Evolutionary conservation across 768 basidiomycete genomes (phyloP).

Genomic region (Russula compacta): DNA sequence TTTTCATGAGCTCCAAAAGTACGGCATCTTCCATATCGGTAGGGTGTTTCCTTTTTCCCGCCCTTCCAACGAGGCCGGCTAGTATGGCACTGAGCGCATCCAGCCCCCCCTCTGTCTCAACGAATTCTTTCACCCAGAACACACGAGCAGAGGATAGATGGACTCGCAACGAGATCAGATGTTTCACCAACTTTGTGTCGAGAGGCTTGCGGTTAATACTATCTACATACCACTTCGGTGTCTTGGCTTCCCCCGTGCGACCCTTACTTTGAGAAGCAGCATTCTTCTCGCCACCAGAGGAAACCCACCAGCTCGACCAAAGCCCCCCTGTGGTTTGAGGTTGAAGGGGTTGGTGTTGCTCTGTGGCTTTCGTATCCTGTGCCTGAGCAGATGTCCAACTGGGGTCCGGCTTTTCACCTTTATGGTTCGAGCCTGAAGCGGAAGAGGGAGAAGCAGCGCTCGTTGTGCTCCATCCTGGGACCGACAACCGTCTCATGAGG

Average conservation of each 20-base stretch:
- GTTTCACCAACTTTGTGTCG: constrained; percentile 59
- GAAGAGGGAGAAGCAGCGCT: constrained; percentile 31
- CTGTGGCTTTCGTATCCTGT: constrained; percentile 7
- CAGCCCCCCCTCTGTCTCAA: constrained; percentile 56
- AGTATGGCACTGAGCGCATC: constrained; percentile 51
- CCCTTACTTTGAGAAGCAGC: constrained; percentile 23
- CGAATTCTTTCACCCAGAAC: constrained; percentile 70
- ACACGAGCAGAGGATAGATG: constrained; percentile 78
- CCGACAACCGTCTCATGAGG: constrained; percentile 58
- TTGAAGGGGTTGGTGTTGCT: constrained; percentile 31
- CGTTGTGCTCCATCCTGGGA: constrained; percentile 47
- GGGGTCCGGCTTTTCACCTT: constrained; percentile 33
- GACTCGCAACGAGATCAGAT: constrained; percentile 74
- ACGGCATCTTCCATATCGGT: constrained; percentile 60
- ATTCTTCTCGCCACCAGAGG: constrained; percentile 48
- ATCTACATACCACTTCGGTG: constrained; percentile 56
- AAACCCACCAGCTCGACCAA: constrained; percentile 70
- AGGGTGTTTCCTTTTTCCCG: constrained; percentile 49
- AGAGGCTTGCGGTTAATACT: constrained; percentile 46
- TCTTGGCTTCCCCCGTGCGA: constrained; percentile 33
- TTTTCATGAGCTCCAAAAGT: constrained; percentile 67
- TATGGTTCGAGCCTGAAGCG: constrained; percentile 28
- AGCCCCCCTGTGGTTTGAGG: constrained; percentile 68
- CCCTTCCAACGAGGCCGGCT: constrained; percentile 53
- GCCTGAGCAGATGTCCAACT: background rate